phyloP scores from a whole-genome alignment of 768 basidiomycete species.

The Cystoderma amianthinum region DNA sequence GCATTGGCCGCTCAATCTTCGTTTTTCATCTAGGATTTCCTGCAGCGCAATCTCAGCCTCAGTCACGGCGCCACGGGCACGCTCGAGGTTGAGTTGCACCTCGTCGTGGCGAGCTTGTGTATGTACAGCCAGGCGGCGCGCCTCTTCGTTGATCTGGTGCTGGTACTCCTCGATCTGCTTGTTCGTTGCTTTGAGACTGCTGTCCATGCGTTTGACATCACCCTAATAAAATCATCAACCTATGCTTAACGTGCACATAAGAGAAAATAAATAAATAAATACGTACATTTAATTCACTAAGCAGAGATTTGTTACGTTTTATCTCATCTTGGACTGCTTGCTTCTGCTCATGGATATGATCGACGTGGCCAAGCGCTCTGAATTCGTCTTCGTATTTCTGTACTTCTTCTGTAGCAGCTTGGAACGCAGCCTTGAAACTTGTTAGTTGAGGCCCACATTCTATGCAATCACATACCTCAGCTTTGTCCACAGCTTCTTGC shows the following conservation, averaged over 20 bases:
- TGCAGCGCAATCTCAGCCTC: conserved; percentile 26
- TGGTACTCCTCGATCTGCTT: conserved; percentile 31
- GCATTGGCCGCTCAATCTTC: conserved; percentile 17
- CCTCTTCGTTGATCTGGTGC: conserved; percentile 45
- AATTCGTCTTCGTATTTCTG: conserved; percentile 20
- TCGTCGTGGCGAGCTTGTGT: conserved; percentile 61
- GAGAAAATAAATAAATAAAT: not conserved
- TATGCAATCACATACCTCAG: conserved; percentile 20
- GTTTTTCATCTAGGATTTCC: conserved; percentile 23
- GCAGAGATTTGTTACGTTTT: conserved; percentile 33
- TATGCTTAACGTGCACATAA: not conserved
- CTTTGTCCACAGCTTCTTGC: conserved; percentile 21
- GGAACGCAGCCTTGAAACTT: conserved; percentile 18
- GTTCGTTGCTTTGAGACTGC: conserved; percentile 23
- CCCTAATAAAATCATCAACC: conserved; percentile 22
- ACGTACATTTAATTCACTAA: conserved; percentile 39
- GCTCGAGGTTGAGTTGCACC: conserved; percentile 41
- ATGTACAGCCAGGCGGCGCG: conserved; percentile 42
- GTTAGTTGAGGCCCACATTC: not conserved
- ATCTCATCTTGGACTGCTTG: conserved; percentile 40
- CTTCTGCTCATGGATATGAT: conserved; percentile 26
- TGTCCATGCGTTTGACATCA: conserved; percentile 45
- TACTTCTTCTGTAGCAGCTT: conserved; percentile 22
- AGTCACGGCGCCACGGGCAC: conserved; percentile 30
- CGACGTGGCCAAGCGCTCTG: conserved; percentile 20